phyloP scores from a whole-genome alignment of 345 rosid species.

The Erodium maritimum region DNA sequence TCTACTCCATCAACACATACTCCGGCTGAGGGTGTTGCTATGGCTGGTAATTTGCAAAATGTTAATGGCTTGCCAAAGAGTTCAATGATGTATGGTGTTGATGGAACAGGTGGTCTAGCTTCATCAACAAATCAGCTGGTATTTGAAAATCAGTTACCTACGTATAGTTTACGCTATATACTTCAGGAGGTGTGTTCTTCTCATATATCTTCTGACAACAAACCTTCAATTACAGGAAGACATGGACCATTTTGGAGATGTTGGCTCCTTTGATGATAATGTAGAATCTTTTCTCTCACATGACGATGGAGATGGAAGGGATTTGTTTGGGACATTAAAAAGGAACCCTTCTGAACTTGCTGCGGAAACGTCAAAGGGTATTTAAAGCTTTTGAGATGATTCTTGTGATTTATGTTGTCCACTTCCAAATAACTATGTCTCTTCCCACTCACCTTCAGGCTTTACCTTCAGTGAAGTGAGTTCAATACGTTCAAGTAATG shows the following conservation, averaged over 20 bases:
- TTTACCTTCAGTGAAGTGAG: slow-evolving; percentile 73
- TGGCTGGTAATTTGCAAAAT: slow-evolving; percentile 67
- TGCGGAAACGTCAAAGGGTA: slow-evolving; percentile 74
- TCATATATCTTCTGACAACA: background rate
- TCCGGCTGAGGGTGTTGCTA: slow-evolving; percentile 74
- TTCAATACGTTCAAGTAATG: slow-evolving; percentile 63
- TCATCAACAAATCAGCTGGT: slow-evolving; percentile 88
- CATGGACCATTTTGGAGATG: slow-evolving; percentile 89
- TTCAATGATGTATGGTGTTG: slow-evolving; percentile 76
- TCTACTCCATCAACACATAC: slow-evolving; percentile 97
- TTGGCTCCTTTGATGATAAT: slow-evolving; percentile 82
- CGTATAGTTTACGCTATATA: background rate
- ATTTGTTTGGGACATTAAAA: slow-evolving; percentile 69
- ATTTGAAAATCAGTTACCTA: slow-evolving; percentile 3
- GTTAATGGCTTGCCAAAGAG: slow-evolving; percentile 67
- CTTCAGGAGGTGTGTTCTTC: background rate
- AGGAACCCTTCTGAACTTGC: slow-evolving; percentile 63
- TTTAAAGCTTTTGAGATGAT: slow-evolving; percentile 9
- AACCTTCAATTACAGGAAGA: slow-evolving; percentile 61
- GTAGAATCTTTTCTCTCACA: slow-evolving; percentile 87
- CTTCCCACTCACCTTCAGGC: slow-evolving; percentile 34
- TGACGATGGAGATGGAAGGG: slow-evolving; percentile 89
- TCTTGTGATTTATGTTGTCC: slow-evolving; percentile 11
- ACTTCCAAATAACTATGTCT: slow-evolving; percentile 8
- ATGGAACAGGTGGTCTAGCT: slow-evolving; percentile 77